Percentiles rank a stretch among this genome's conserved stretches.
Evolutionary conservation across 2,329 filamentous ascomycete genomes (phyloP).

Genomic region (Rhinocladiella similis): DNA sequence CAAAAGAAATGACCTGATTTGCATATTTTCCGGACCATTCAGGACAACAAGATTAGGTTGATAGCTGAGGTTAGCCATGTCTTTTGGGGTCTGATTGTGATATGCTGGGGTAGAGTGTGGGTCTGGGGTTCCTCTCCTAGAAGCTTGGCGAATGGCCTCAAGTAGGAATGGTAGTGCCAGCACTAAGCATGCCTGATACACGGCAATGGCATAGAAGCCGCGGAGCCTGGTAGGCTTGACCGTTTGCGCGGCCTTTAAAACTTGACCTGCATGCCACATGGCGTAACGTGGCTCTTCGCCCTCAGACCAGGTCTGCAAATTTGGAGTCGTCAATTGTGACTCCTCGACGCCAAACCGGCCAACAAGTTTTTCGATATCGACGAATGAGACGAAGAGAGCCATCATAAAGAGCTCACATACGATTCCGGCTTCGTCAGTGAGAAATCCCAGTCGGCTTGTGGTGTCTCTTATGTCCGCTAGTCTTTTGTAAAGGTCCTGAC

Average conservation of each 20-base stretch:
- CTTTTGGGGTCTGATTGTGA: no score
- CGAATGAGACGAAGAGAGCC: conserved; percentile 43
- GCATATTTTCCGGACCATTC: background rate
- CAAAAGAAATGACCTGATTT: background rate
- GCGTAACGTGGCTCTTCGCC: conserved; percentile 45
- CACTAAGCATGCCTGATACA: conserved; percentile 67
- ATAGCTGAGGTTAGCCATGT: background rate
- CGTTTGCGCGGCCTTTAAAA: conserved; percentile 59
- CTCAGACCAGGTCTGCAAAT: conserved; percentile 39
- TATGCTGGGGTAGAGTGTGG: no score
- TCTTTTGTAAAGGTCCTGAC: background rate
- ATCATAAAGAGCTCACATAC: conserved; percentile 35
- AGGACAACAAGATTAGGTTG: background rate
- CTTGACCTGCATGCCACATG: conserved; percentile 68
- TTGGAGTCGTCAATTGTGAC: conserved; percentile 37
- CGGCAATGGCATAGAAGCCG: conserved; percentile 67
- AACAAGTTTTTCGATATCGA: conserved; percentile 45
- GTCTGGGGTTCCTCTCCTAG: background rate
- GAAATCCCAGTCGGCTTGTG: background rate
- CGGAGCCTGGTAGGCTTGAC: conserved; percentile 57
- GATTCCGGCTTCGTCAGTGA: conserved; percentile 26
- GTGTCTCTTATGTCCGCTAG: background rate
- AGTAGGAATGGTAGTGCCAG: conserved; percentile 38
- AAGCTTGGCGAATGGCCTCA: conserved; percentile 36
- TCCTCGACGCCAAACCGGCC: conserved; percentile 44